A percentile compares a stretch with the other conserved stretches of the same genome.
phyloP scores from a whole-genome alignment of 495 filamentous ascomycete genomes.

The Trichoderma virens region DNA sequence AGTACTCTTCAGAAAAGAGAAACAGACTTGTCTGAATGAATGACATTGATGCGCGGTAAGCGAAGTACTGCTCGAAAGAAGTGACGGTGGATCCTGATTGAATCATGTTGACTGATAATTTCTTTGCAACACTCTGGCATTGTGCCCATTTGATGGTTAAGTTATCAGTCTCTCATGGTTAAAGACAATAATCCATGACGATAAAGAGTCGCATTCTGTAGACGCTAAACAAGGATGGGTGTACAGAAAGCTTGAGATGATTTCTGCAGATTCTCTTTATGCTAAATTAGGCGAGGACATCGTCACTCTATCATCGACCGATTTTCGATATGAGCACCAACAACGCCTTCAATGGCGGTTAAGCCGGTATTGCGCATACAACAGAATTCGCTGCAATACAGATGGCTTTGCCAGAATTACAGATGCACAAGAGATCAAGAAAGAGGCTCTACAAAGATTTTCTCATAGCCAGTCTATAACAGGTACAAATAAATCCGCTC shows the following conservation, averaged over 20 bases:
- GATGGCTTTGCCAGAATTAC: conserved; percentile 24
- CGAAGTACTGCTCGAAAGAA: conserved; percentile 41
- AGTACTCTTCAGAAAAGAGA: conserved; percentile 15
- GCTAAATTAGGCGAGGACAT: neutral
- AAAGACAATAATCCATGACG: conserved; percentile 24
- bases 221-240: conserved; percentile 31
- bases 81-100: conserved; percentile 32
- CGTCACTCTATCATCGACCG: neutral
- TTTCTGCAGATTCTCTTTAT: neutral
- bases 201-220: conserved; percentile 32
- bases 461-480: conserved; percentile 21
- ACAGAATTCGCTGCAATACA: conserved; percentile 5
- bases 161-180: conserved; percentile 18
- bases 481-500: conserved; percentile 28
- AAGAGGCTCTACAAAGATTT: conserved; percentile 31
- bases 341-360: neutral
- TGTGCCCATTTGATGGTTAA: conserved; percentile 15
- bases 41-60: conserved; percentile 31
- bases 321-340: neutral
- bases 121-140: conserved; percentile 14
- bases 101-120: conserved; percentile 14
- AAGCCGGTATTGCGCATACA: neutral
- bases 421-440: conserved; percentile 28
- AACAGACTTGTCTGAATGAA: conserved; percentile 19
- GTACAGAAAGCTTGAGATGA: conserved; percentile 29